Conservation (phyloP, 1,284 basidiomycete species). For the Singerocomus inundabilis region DNA sequence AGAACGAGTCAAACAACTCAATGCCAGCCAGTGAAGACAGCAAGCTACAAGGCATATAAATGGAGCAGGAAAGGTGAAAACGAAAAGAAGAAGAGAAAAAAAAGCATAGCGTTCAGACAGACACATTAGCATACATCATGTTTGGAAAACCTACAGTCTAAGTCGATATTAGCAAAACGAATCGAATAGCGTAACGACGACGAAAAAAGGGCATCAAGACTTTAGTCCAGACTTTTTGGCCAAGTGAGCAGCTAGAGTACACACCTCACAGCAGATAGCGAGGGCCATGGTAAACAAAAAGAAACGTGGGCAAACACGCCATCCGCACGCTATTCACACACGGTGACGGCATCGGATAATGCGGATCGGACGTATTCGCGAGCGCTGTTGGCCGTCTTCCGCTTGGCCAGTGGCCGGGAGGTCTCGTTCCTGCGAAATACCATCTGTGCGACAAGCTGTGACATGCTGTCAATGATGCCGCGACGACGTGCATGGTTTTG, state of each 20-base stretch:
- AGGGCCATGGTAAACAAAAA: slow-evolving; percentile 7
- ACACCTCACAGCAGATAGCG: slow-evolving; percentile 29
- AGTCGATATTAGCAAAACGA: slow-evolving; percentile 4
- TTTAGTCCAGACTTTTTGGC: slow-evolving; percentile 26
- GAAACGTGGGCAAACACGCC: slow-evolving; percentile 10
- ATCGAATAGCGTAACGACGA: slow-evolving; percentile 13
- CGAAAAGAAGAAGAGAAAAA: too few species aligned
- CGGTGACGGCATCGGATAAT: slow-evolving; percentile 21
- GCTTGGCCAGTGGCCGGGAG: slow-evolving; percentile 38
- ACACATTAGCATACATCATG: slow-evolving; percentile 26
- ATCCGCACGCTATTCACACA: slow-evolving; percentile 10
- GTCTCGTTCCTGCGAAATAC: slow-evolving; percentile 46
- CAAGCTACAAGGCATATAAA: slow-evolving; percentile 32
- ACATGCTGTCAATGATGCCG: slow-evolving; percentile 38
- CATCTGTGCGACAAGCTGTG: slow-evolving; percentile 58
- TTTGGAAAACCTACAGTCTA: slow-evolving; percentile 16
- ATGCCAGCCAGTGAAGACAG: slow-evolving; percentile 15
- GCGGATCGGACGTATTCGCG: slow-evolving; percentile 28
- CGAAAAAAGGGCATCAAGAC: slow-evolving; percentile 1
- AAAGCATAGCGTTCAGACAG: slow-evolving; percentile 26
- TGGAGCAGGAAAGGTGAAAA: neutral
- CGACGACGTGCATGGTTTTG: slow-evolving; percentile 22
- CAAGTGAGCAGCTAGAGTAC: slow-evolving; percentile 11
- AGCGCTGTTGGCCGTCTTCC: slow-evolving; percentile 21
- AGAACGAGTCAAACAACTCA: slow-evolving; percentile 3